phyloP scores from a whole-genome alignment of 2,329 filamentous ascomycete species.

The Colletotrichum lindemuthianum region DNA sequence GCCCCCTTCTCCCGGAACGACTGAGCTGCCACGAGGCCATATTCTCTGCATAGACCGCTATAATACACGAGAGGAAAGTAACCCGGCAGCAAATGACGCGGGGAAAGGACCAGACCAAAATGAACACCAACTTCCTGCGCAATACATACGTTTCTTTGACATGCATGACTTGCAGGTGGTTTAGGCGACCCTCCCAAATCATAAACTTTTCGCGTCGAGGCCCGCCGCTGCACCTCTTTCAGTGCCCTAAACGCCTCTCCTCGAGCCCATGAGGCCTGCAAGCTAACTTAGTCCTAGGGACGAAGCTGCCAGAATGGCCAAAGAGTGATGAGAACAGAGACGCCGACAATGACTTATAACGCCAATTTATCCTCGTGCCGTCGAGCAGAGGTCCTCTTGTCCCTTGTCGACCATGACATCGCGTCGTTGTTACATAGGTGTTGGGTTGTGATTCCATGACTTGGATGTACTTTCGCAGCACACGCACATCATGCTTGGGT shows the following conservation, averaged over 20 bases:
- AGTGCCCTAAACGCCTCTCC: constrained; percentile 32
- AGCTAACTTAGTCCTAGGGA: constrained; percentile 12
- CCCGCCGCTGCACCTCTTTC: constrained; percentile 27
- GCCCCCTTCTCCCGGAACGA: constrained; percentile 13
- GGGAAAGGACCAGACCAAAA: constrained; percentile 13
- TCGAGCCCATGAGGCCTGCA: constrained; percentile 20
- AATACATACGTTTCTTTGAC: background rate
- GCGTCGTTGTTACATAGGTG: constrained; percentile 37
- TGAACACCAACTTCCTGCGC: constrained; percentile 8
- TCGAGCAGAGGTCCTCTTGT: constrained; percentile 19
- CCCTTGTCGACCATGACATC: constrained; percentile 23
- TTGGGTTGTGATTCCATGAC: constrained; percentile 22
- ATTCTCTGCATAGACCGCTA: constrained; percentile 34
- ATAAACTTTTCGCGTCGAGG: constrained; percentile 34
- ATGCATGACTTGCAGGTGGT: background rate
- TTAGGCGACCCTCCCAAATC: constrained; percentile 14
- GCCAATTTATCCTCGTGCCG: constrained; percentile 32
- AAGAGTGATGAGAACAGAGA: constrained; percentile 34
- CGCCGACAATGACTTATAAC: constrained; percentile 37
- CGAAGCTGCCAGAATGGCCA: constrained; percentile 18
- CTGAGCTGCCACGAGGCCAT: constrained; percentile 24
- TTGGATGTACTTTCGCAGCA: constrained; percentile 11
- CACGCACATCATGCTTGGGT: constrained; percentile 26
- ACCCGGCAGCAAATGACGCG: constrained; percentile 8
- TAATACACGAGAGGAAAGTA: constrained; percentile 27